Conservation (phyloP, 2,329 filamentous ascomycete genomes). For the Venturia aucupariae region DNA sequence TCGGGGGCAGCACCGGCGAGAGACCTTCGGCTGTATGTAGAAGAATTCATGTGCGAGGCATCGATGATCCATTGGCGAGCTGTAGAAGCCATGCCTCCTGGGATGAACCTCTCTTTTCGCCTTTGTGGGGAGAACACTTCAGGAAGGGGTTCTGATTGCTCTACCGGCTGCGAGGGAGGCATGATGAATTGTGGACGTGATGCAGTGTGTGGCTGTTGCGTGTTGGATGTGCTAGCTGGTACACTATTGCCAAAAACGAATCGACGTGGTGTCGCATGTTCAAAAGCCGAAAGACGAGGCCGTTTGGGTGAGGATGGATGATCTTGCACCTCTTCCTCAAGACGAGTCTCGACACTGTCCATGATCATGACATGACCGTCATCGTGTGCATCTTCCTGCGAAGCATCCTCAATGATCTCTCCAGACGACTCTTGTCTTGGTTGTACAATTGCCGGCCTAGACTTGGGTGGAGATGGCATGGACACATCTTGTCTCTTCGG, state of each 20-base stretch:
- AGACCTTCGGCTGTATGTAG: background rate
- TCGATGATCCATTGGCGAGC: conserved; percentile 44
- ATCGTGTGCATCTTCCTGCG: background rate
- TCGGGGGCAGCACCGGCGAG: background rate
- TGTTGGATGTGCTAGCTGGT: background rate
- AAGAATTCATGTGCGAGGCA: background rate
- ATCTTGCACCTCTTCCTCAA: background rate
- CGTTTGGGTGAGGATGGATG: conserved; percentile 7
- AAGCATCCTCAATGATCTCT: conserved; percentile 5
- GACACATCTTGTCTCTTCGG: background rate
- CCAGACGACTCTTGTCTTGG: background rate
- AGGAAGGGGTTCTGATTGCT: conserved; percentile 32
- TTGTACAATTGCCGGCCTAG: background rate
- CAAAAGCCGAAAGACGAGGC: background rate
- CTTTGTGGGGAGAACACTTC: conserved; percentile 46
- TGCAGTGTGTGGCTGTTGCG: background rate
- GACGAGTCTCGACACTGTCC: background rate
- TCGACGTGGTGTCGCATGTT: conserved; percentile 1
- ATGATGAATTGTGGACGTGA: conserved; percentile 30
- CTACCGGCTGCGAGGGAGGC: conserved; percentile 24
- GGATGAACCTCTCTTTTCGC: conserved; percentile 39
- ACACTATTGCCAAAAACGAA: background rate
- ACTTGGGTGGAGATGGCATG: background rate
- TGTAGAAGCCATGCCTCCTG: conserved; percentile 40
- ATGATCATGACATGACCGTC: conserved; percentile 1